These are phyloP conservation scores for Gonium pectorale DNA, from an alignment of 139 green algal species.

Conservation along the genomic window DNA sequence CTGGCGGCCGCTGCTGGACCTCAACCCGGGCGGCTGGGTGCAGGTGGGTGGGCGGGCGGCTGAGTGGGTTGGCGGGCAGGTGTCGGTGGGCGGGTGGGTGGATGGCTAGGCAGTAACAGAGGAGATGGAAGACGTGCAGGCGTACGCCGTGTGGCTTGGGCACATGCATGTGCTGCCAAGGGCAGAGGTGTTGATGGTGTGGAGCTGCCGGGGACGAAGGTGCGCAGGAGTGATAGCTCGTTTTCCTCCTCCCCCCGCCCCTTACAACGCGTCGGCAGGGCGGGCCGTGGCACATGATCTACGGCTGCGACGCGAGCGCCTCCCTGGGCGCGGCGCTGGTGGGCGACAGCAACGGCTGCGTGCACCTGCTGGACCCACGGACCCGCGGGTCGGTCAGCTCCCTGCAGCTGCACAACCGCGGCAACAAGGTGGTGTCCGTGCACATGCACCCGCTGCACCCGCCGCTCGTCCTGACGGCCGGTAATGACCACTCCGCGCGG, in stretches of 20 bases:
- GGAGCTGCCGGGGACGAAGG: too few species aligned
- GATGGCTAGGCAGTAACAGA: too few species aligned
- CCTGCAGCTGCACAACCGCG: conserved; percentile 48
- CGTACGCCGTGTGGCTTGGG: too few species aligned
- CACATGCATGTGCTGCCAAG: too few species aligned
- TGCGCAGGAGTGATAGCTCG: too few species aligned
- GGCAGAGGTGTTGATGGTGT: too few species aligned
- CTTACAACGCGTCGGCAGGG: too few species aligned
- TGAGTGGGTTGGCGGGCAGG: too few species aligned
- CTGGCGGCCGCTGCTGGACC: conserved; percentile 65
- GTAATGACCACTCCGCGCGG: conserved; percentile 84
- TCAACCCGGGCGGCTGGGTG: conserved; percentile 76
- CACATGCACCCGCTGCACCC: conserved; percentile 75
- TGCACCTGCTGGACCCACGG: conserved; percentile 75
- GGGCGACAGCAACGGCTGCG: conserved; percentile 75
- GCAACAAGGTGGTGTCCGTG: conserved; percentile 64
- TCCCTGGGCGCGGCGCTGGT: conserved; percentile 53
- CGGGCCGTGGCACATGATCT: conserved; percentile 75
- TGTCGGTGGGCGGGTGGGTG: too few species aligned
- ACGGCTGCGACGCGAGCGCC: conserved; percentile 61
- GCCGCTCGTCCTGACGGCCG: conserved; percentile 77
- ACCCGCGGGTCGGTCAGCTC: conserved; percentile 23
- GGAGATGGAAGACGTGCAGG: too few species aligned
- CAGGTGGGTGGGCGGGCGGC: not conserved
- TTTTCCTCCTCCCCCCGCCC: too few species aligned